These are phyloP conservation scores for Solanum tarijense DNA, from an alignment of 257 asterid genomes.

Conservation along the genomic window DNA sequence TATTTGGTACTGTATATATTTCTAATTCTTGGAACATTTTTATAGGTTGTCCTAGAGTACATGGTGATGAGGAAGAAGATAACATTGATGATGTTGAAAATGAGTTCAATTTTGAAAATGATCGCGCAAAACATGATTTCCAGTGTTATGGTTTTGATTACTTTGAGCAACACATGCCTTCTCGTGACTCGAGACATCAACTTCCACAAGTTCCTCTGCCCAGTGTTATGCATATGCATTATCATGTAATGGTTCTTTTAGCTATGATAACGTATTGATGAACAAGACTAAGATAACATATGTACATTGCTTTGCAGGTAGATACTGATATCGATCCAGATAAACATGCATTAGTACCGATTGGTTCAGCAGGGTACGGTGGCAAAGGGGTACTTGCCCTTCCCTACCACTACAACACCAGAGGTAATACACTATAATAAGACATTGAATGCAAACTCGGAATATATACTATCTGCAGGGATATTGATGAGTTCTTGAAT, in stretches of 20 bases:
- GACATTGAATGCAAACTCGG: not conserved
- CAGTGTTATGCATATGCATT: not conserved
- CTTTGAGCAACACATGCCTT: not conserved
- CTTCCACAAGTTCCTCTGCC: conserved; percentile 6
- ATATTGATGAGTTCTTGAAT: not conserved
- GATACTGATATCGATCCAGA: conserved; percentile 7
- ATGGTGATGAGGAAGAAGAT: conserved; percentile 28
- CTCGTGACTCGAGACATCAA: not conserved
- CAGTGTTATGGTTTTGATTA: not conserved
- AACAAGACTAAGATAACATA: not conserved
- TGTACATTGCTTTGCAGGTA: not conserved
- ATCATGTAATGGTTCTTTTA: not conserved
- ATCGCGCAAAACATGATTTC: not conserved
- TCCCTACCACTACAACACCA: not conserved
- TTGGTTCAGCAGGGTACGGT: not conserved
- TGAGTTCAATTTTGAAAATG: conserved; percentile 12
- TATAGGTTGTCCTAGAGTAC: conserved; percentile 22
- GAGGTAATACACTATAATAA: not conserved
- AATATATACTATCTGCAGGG: not conserved
- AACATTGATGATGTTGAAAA: conserved; percentile 20
- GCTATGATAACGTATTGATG: not conserved
- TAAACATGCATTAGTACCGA: conserved; percentile 5
- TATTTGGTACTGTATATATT: not conserved
- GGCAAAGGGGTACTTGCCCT: not conserved
- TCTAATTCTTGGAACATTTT: not conserved